phyloP scores from a whole-genome alignment of 305 asterid genomes.

The Solanum hybrid region DNA sequence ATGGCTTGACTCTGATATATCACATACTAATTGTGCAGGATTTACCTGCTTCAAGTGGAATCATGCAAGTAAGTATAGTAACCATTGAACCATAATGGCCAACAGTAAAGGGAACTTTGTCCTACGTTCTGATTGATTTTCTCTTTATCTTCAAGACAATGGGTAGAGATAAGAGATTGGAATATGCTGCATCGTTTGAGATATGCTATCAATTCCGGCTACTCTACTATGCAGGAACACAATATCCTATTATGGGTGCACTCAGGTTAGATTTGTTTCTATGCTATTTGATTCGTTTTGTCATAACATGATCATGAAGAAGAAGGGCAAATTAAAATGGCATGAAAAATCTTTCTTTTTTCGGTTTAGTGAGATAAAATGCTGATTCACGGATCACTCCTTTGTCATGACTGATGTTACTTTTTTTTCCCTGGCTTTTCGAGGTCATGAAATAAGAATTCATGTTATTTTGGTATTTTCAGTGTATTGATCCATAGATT shows the following conservation, averaged over 20 bases:
- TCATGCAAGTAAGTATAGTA: constrained; percentile 77
- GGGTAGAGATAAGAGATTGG: constrained; percentile 88
- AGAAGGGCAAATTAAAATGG: not conserved
- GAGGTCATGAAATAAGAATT: not conserved
- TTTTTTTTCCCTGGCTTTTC: not conserved
- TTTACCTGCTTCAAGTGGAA: constrained; percentile 79
- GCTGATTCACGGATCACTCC: not conserved
- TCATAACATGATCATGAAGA: not conserved
- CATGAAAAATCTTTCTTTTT: not conserved
- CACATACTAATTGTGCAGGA: constrained; percentile 45
- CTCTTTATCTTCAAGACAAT: constrained; percentile 49
- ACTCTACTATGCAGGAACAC: constrained; percentile 85
- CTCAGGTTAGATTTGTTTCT: constrained; percentile 54
- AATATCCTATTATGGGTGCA: constrained; percentile 94
- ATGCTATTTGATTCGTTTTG: not conserved
- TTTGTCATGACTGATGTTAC: not conserved
- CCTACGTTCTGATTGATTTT: constrained; percentile 11
- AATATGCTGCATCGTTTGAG: constrained; percentile 84
- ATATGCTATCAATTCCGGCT: constrained; percentile 84
- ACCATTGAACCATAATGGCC: constrained; percentile 7
- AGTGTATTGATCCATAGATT: not conserved
- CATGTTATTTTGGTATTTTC: not conserved
- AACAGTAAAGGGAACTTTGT: not conserved
- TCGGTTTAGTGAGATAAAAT: not conserved
- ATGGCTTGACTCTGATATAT: not conserved